Evolutionary conservation across 768 basidiomycete genomes (phyloP), one percentile per base, ranked within the genome.

Genomic region (Pisolithus albus): DNA sequence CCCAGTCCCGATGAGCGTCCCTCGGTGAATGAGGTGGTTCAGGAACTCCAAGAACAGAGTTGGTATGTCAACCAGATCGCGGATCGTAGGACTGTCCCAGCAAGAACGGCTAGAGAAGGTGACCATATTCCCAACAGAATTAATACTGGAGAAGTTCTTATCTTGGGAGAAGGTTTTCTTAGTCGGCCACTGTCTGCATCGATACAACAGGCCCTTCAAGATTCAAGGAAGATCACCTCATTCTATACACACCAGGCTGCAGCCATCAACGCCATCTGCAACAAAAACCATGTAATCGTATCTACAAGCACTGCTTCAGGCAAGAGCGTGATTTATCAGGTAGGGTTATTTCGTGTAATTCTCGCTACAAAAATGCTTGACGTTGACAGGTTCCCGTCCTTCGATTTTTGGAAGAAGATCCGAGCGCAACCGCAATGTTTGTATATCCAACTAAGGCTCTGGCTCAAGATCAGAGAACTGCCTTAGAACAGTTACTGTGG

Each of bases 401-500:
- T 52, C 74, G 66, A 38, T 78, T 78, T 56, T 66, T 93, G 49
- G 83, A 89, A 66, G 72, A 76, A 21, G 77, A 91, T 60, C 61
- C 63, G 0, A 61, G 67, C 13, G 64, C 85, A 9, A 93, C 84
- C 0, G 88, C 88, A 0, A 77, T 95, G 37, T 86, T 91, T 61
- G 79, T 95, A 34, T 95, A 92, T 59, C 92, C 92, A 1, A 95
- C 92, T 0, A 95, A 95, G 86, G 92, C 92, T 15, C 72, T 95
- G 38, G 92, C 92, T 1, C 92, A 95, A 68, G 92, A 95, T 61
- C 92, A 95, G 65, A 81, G 76, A 57, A 68, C 71, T 4, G 82
- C 86, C 1, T 65, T 94, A 46, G 79, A 86, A 52, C 82, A 84
- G 50, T 62, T 95, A 13, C 59, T 93, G 0, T 74, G 59, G 50